A percentile compares a stretch with the other conserved stretches of the same genome.
phyloP scores from a whole-genome alignment of 2,329 filamentous ascomycete species.

The Pochonia chlamydosporia region DNA sequence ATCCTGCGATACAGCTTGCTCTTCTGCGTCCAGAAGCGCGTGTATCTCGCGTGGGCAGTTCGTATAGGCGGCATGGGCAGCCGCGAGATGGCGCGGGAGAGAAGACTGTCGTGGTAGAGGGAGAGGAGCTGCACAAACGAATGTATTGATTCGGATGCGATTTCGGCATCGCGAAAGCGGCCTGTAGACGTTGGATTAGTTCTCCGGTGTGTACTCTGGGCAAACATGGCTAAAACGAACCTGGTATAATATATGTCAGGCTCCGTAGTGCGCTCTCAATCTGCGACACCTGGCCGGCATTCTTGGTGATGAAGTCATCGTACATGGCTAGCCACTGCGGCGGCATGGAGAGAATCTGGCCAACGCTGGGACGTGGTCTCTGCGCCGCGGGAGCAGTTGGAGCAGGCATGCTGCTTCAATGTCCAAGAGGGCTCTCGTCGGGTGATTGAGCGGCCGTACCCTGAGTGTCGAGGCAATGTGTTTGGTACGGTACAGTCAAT shows the following conservation, averaged over 20 bases:
- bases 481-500: too few relatives aligned
- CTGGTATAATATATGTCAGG: constrained; percentile 92
- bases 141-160: constrained; percentile 88
- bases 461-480: too few relatives aligned
- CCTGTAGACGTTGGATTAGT: constrained; percentile 35
- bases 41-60: constrained; percentile 59
- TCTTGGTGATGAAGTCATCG: constrained; percentile 89
- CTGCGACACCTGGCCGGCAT: constrained; percentile 87
- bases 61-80: constrained; percentile 46
- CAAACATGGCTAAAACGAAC: constrained; percentile 33
- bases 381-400: background rate
- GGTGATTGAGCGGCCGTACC: too few relatives aligned
- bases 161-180: constrained; percentile 85
- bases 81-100: constrained; percentile 60
- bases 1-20: constrained; percentile 71
- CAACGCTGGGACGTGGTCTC: background rate
- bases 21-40: constrained; percentile 58
- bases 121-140: constrained; percentile 85
- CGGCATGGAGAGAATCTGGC: constrained; percentile 27
- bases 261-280: constrained; percentile 91
- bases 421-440: too few relatives aligned
- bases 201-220: too few relatives aligned
- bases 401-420: constrained; percentile 3
- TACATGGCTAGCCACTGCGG: constrained; percentile 67
- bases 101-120: constrained; percentile 85